These are phyloP conservation scores for Diplodia sapinea DNA, from an alignment of 2,329 filamentous ascomycete genomes.

Conservation along the genomic window DNA sequence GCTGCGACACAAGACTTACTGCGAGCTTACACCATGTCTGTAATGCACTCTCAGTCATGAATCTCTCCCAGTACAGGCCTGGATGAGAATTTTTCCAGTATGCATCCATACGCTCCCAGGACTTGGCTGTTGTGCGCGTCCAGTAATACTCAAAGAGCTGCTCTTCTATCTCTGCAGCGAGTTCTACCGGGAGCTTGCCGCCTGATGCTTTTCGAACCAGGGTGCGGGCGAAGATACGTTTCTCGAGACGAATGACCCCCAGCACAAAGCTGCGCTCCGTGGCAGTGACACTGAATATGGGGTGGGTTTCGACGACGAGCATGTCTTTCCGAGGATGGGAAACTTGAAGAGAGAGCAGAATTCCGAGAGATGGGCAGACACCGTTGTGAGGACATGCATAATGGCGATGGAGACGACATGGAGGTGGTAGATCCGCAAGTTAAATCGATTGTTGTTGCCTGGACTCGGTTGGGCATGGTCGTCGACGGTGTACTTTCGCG, in stretches of 20 bases:
- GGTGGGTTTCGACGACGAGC: slow-evolving; percentile 12
- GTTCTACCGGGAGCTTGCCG: neutral
- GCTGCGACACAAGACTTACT: neutral
- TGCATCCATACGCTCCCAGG: slow-evolving; percentile 14
- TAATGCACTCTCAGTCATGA: slow-evolving; percentile 13
- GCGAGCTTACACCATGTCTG: slow-evolving; percentile 19
- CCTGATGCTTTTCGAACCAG: neutral
- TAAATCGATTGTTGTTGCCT: slow-evolving; percentile 9
- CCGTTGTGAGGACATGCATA: too few relatives aligned
- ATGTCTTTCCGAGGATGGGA: neutral
- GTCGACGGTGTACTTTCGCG: neutral
- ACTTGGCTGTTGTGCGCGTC: slow-evolving; percentile 2
- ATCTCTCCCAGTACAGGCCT: slow-evolving; percentile 18
- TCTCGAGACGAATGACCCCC: slow-evolving; percentile 15
- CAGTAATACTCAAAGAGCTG: slow-evolving; percentile 9
- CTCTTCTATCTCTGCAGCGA: neutral
- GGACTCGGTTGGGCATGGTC: neutral
- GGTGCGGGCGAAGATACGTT: slow-evolving; percentile 4
- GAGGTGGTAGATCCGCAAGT: neutral
- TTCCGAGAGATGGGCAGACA: neutral
- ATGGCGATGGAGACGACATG: neutral
- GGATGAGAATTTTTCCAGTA: slow-evolving; percentile 5
- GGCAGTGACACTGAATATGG: slow-evolving; percentile 13
- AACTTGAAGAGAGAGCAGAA: neutral
- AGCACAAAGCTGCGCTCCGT: slow-evolving; percentile 20